A percentile compares a stretch with the other conserved stretches of the same genome.
Conservation (phyloP, 2,329 filamentous ascomycete genomes). For the Hansfordia pulvinata region DNA sequence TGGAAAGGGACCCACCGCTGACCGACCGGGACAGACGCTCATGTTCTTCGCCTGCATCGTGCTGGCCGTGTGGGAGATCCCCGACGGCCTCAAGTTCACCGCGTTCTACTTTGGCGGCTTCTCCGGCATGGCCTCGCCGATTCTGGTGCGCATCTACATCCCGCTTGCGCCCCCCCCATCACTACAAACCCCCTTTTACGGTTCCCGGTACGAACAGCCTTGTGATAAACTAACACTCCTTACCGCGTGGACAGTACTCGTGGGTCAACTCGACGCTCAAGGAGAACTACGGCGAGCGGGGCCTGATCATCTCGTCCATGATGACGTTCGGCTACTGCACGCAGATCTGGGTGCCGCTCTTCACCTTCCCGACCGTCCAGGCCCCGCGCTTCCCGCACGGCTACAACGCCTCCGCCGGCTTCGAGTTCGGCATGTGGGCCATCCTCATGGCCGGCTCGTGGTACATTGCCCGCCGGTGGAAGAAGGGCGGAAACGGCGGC, state of each 20-base stretch:
- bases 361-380: slow-evolving; percentile 14
- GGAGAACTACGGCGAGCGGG: slow-evolving; percentile 17
- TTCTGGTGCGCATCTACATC: slow-evolving; percentile 7
- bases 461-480: slow-evolving; percentile 15
- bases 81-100: slow-evolving; percentile 14
- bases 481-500: too few relatives aligned
- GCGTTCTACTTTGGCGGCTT: slow-evolving; percentile 18
- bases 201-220: neutral
- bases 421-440: slow-evolving; percentile 14
- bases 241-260: slow-evolving; percentile 14
- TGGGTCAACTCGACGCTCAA: slow-evolving; percentile 18
- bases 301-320: slow-evolving; percentile 18
- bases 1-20: too few relatives aligned
- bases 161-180: neutral
- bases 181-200: neutral
- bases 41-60: slow-evolving; percentile 15
- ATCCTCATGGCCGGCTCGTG: slow-evolving; percentile 12
- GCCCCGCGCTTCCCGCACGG: slow-evolving; percentile 12
- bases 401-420: slow-evolving; percentile 12
- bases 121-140: slow-evolving; percentile 16
- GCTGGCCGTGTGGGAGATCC: slow-evolving; percentile 15
- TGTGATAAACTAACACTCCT: neutral
- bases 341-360: slow-evolving; percentile 15
- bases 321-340: slow-evolving; percentile 19
- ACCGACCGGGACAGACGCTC: slow-evolving; percentile 1